A percentile compares a stretch with the other conserved stretches of the same genome.
Conservation (phyloP, 352 stramenopile species). For the Phytophthora tubulina region DNA sequence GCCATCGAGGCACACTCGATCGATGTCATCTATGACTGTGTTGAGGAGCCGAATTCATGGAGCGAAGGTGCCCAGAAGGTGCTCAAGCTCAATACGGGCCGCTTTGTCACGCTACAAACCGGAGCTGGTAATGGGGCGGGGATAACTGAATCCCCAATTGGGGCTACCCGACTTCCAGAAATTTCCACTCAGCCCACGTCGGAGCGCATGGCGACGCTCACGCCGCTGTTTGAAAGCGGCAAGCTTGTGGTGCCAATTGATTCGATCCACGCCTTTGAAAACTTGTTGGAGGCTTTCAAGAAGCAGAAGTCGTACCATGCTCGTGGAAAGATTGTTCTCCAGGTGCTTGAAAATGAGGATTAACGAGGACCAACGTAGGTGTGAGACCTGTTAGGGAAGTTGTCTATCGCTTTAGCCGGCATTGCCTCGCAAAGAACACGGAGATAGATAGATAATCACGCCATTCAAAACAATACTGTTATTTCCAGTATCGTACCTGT, state of each 20-base stretch:
- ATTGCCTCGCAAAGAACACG: no score
- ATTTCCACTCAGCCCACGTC: not conserved
- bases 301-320: not conserved
- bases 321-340: not conserved
- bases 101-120: not conserved
- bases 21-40: not conserved
- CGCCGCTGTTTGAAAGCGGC: not conserved
- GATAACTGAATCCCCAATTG: not conserved
- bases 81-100: not conserved
- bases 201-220: not conserved
- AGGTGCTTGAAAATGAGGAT: not conserved
- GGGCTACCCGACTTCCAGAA: not conserved
- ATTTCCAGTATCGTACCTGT: no score
- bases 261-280: not conserved
- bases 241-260: not conserved
- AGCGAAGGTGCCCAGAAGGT: not conserved
- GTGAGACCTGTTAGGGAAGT: no score
- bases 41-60: not conserved
- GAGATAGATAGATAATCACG: no score
- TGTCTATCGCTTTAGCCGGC: no score
- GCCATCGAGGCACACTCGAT: not conserved
- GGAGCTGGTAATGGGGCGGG: not conserved
- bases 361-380: not conserved
- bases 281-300: not conserved
- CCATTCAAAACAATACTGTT: no score